Evolutionary conservation across 768 basidiomycete species (phyloP).

Genomic region (Dioszegia aurantiaca): DNA sequence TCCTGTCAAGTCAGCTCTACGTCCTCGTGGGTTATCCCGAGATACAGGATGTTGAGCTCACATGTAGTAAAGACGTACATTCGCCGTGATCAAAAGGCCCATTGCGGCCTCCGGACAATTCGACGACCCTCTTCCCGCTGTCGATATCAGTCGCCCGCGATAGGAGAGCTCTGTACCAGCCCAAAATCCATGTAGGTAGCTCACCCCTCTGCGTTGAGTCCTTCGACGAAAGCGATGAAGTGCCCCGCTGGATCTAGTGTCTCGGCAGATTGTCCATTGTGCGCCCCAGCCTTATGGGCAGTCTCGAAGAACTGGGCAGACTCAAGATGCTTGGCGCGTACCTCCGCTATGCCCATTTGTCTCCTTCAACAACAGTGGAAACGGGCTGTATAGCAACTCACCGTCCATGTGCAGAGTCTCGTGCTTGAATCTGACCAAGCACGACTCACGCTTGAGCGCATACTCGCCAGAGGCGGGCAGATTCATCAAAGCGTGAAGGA

Average conservation of each 20-base stretch:
- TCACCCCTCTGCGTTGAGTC: slow-evolving; percentile 55
- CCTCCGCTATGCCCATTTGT: slow-evolving; percentile 51
- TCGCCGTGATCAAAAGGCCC: slow-evolving; percentile 69
- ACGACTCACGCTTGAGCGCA: slow-evolving; percentile 32
- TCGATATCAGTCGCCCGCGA: no score
- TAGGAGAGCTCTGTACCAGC: no score
- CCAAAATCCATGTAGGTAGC: no score
- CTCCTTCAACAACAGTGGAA: slow-evolving; percentile 51
- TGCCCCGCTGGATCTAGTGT: slow-evolving; percentile 73
- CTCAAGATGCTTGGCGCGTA: slow-evolving; percentile 72
- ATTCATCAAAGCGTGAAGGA: slow-evolving; percentile 79
- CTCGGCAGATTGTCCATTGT: slow-evolving; percentile 63
- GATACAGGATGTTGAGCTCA: no score
- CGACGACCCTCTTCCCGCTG: slow-evolving; percentile 61
- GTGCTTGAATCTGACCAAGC: slow-evolving; percentile 44
- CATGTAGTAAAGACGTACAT: slow-evolving; percentile 26
- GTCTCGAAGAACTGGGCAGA: slow-evolving; percentile 59
- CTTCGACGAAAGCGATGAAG: slow-evolving; percentile 80
- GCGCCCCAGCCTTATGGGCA: slow-evolving; percentile 71
- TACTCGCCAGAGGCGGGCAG: slow-evolving; percentile 53
- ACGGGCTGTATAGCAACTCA: slow-evolving; percentile 8
- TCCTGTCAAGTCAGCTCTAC: slow-evolving; percentile 55
- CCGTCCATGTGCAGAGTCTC: slow-evolving; percentile 31
- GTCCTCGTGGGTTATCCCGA: background rate
- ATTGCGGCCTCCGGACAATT: slow-evolving; percentile 74